These are phyloP conservation scores for Rickenella mellea DNA, from an alignment of 768 basidiomycete genomes.

Conservation along the genomic window DNA sequence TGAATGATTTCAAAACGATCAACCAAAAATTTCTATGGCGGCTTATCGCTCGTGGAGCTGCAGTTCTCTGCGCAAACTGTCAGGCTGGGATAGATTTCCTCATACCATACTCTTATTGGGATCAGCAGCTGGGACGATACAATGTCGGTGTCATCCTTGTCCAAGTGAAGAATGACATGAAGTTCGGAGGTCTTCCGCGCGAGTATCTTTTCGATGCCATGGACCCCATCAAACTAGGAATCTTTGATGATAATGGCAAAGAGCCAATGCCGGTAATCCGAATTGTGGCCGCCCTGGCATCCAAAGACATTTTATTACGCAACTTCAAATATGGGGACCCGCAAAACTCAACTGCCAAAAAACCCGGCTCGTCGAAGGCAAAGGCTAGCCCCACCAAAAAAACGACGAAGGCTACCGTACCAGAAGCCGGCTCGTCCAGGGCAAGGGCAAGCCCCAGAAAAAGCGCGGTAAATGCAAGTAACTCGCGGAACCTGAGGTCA, in stretches of 20 bases:
- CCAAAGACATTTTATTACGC: too few relatives aligned
- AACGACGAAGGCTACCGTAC: too few relatives aligned
- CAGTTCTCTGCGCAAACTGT: conserved; percentile 16
- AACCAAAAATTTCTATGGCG: conserved; percentile 13
- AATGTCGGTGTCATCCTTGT: conserved; percentile 17
- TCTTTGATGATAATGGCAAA: conserved; percentile 10
- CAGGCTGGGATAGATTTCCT: conserved; percentile 17
- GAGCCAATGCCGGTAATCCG: conserved; percentile 9
- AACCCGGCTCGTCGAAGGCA: too few relatives aligned
- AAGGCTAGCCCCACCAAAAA: too few relatives aligned
- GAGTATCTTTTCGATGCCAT: conserved; percentile 13
- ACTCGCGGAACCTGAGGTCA: too few relatives aligned
- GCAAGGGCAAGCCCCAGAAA: too few relatives aligned
- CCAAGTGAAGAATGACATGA: conserved; percentile 17
- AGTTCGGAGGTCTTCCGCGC: conserved; percentile 6
- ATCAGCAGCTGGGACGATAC: neutral
- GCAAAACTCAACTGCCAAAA: too few relatives aligned
- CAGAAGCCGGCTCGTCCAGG: too few relatives aligned
- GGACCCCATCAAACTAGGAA: conserved; percentile 13
- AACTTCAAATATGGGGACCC: too few relatives aligned
- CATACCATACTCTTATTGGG: conserved; percentile 15
- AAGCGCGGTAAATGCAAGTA: too few relatives aligned
- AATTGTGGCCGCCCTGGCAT: conserved; percentile 17
- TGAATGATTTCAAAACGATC: conserved; percentile 11
- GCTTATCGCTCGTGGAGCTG: conserved; percentile 17